Evolutionary conservation across 768 basidiomycete species (phyloP).

Genomic region (Sutorius australiensis): DNA sequence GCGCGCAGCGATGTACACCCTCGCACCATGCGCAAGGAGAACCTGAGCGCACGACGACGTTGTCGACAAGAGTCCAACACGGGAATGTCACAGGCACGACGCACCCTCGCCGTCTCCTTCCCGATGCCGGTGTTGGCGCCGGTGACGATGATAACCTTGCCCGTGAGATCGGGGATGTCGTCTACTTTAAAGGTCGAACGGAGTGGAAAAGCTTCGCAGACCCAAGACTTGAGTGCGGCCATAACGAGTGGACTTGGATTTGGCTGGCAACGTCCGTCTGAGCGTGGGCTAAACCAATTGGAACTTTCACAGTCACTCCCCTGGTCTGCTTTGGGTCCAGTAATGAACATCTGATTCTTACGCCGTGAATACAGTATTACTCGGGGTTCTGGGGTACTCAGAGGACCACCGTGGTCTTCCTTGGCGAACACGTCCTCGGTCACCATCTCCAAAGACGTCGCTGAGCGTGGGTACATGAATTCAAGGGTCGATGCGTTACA

Average conservation of each 20-base stretch:
- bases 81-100: neutral
- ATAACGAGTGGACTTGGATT: neutral
- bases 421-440: too few relatives aligned
- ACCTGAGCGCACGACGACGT: constrained; percentile 1
- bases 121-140: constrained; percentile 34
- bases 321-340: too few relatives aligned
- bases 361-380: too few relatives aligned
- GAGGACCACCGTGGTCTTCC: too few relatives aligned
- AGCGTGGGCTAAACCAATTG: too few relatives aligned
- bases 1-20: constrained; percentile 36
- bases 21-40: constrained; percentile 31
- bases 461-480: too few relatives aligned
- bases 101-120: constrained; percentile 23
- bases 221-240: neutral
- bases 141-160: constrained; percentile 34
- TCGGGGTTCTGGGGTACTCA: too few relatives aligned
- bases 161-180: constrained; percentile 34
- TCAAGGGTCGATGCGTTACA: too few relatives aligned
- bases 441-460: too few relatives aligned
- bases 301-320: too few relatives aligned
- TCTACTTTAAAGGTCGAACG: constrained; percentile 26
- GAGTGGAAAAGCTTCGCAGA: constrained; percentile 17
- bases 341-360: too few relatives aligned
- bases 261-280: too few relatives aligned
- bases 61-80: neutral